These are phyloP conservation scores for Camelina laxa DNA, from an alignment of 345 rosid species.

Conservation along the genomic window DNA sequence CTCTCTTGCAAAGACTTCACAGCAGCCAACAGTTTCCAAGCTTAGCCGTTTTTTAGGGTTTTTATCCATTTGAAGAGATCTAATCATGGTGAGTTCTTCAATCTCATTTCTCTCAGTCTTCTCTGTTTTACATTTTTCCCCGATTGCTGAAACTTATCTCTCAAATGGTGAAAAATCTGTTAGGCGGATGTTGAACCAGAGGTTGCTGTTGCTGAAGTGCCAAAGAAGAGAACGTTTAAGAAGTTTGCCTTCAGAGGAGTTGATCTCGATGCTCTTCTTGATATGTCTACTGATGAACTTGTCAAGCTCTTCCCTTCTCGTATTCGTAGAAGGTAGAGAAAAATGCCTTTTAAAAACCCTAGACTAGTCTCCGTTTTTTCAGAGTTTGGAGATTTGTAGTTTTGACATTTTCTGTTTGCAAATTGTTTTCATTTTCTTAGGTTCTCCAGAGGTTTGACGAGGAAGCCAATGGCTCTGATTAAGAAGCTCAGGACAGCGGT, in stretches of 20 bases:
- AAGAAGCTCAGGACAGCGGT: constrained; percentile 90
- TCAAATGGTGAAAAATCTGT: neutral
- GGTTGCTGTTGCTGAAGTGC: constrained; percentile 56
- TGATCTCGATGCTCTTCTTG: constrained; percentile 86
- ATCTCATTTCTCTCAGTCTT: neutral
- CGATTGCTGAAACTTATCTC: neutral
- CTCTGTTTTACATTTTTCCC: neutral
- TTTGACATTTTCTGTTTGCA: neutral
- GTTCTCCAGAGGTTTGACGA: constrained; percentile 88
- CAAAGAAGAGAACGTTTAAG: constrained; percentile 89
- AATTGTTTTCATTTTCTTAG: constrained; percentile 41
- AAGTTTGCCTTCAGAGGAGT: constrained; percentile 87
- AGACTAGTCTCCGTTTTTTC: neutral
- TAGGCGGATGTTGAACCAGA: constrained; percentile 61
- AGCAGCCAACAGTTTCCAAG: constrained; percentile 17
- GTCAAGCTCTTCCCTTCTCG: constrained; percentile 92
- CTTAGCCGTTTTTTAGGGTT: constrained; percentile 29
- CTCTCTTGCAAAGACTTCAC: constrained; percentile 15
- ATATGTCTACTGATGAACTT: constrained; percentile 94
- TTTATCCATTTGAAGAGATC: constrained; percentile 30
- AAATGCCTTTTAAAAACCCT: neutral
- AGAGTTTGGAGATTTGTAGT: neutral
- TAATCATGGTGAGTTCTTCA: constrained; percentile 40
- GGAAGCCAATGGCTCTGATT: constrained; percentile 88
- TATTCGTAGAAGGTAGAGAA: constrained; percentile 83